phyloP scores from a whole-genome alignment of 805 yeast species.

The Candida koratica region DNA sequence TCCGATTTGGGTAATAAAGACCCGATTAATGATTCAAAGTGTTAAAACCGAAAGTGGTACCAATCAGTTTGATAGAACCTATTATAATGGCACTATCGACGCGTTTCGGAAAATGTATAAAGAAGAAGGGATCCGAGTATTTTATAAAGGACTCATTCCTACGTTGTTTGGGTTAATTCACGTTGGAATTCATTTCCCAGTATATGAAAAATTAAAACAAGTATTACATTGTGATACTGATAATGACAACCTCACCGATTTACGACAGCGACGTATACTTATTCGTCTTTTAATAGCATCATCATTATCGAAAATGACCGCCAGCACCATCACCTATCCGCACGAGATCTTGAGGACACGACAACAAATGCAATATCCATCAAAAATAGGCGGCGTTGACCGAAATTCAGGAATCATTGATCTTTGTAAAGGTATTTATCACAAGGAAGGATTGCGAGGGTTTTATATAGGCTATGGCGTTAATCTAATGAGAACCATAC shows the following conservation, averaged over 20 bases:
- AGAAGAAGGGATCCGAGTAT: slow-evolving; percentile 75
- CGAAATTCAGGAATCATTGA: slow-evolving; percentile 4
- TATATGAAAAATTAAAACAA: slow-evolving; percentile 75
- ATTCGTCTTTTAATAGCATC: slow-evolving; percentile 54
- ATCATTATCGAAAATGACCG: slow-evolving; percentile 79
- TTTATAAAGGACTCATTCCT: slow-evolving; percentile 87
- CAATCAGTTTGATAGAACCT: slow-evolving; percentile 23
- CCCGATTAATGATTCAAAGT: slow-evolving; percentile 86
- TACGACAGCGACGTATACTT: slow-evolving; percentile 16
- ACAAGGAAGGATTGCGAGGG: slow-evolving; percentile 71
- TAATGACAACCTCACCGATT: slow-evolving; percentile 6
- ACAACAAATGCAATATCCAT: slow-evolving; percentile 60
- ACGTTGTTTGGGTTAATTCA: slow-evolving; percentile 87
- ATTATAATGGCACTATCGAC: slow-evolving; percentile 75
- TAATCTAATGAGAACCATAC: slow-evolving; percentile 85
- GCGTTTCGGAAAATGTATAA: slow-evolving; percentile 77
- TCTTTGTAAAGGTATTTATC: slow-evolving; percentile 36
- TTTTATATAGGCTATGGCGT: slow-evolving; percentile 88
- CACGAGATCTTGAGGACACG: slow-evolving; percentile 93
- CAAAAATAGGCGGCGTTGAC: slow-evolving; percentile 11
- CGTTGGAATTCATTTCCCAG: slow-evolving; percentile 95
- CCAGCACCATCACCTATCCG: slow-evolving; percentile 86
- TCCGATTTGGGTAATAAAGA: slow-evolving; percentile 97
- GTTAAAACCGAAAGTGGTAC: slow-evolving; percentile 36
- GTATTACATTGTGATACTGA: slow-evolving; percentile 31